Evolutionary conservation across 305 asterid genomes (phyloP).

Genomic region (Solanum chacoense): DNA sequence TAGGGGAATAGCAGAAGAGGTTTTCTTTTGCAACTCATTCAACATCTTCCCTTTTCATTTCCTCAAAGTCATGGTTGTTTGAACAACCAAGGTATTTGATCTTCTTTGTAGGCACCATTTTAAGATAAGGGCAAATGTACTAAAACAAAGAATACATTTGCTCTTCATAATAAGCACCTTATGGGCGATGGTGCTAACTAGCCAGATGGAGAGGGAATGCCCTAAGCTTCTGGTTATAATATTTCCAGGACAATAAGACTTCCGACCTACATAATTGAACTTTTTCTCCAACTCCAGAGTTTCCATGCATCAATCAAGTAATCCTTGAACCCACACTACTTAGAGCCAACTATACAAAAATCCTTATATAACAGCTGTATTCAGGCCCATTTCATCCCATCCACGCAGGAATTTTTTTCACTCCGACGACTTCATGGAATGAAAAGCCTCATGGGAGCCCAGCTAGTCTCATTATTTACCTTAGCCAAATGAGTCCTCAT

Average conservation of each 20-base stretch:
- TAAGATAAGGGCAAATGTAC: not conserved
- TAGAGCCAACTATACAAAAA: not conserved
- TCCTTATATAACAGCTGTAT: not conserved
- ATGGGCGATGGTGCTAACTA: not conserved
- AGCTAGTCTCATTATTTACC: slow-evolving; percentile 6
- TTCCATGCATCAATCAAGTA: not conserved
- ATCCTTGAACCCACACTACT: not conserved
- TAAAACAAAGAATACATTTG: not conserved
- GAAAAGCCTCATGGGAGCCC: slow-evolving; percentile 4
- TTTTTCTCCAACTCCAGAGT: not conserved
- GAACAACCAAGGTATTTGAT: not conserved
- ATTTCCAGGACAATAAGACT: not conserved
- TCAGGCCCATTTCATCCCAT: not conserved
- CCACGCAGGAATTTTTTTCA: not conserved
- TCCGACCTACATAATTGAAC: not conserved
- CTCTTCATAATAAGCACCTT: not conserved
- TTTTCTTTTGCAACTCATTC: not conserved
- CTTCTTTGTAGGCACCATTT: not conserved
- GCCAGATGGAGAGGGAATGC: not conserved
- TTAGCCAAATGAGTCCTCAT: slow-evolving; percentile 11
- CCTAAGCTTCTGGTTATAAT: not conserved
- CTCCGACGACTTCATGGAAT: slow-evolving; percentile 5
- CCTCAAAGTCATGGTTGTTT: not conserved
- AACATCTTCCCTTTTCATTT: not conserved
- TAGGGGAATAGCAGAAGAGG: not conserved